Percentiles rank a stretch among this genome's conserved stretches.
Evolutionary conservation across 352 stramenopile genomes (phyloP).

Genomic region (Blastocystis sp.): DNA sequence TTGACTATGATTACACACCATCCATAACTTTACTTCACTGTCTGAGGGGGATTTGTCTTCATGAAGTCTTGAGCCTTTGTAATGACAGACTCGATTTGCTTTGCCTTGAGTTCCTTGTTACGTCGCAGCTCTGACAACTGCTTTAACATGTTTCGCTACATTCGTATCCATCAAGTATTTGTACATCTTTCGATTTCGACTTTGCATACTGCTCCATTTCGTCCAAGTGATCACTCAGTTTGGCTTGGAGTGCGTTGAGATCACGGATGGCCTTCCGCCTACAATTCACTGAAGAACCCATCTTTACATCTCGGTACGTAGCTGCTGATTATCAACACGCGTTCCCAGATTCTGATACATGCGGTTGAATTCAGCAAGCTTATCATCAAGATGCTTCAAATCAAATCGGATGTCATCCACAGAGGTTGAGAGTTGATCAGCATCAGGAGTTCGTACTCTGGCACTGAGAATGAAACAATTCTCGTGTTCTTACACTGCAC

Average conservation of each 20-base stretch:
- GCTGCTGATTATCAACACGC: conserved; percentile 44
- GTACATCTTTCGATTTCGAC: conserved; percentile 48
- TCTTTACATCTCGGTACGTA: conserved; percentile 51
- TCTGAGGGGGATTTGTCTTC: conserved; percentile 27
- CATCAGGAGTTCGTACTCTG: background rate
- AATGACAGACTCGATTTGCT: conserved; percentile 36
- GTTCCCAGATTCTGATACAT: conserved; percentile 61
- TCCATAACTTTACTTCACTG: background rate
- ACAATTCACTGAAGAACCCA: background rate
- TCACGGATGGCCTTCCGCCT: conserved; percentile 59
- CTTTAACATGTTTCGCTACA: conserved; percentile 59
- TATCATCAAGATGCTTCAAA: conserved; percentile 54
- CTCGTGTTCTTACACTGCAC: background rate
- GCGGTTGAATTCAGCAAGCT: conserved; percentile 49
- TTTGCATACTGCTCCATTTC: conserved; percentile 57
- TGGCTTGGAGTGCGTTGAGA: conserved; percentile 9
- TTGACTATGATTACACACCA: background rate
- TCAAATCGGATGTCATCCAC: conserved; percentile 56
- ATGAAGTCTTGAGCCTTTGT: conserved; percentile 51
- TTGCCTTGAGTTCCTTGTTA: conserved; percentile 44
- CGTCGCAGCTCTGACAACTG: conserved; percentile 47
- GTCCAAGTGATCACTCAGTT: conserved; percentile 59
- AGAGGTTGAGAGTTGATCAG: conserved; percentile 45
- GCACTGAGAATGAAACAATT: background rate
- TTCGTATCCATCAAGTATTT: background rate